These are phyloP conservation scores for Tricholoma terreum DNA, from an alignment of 768 basidiomycete species.

Conservation along the genomic window DNA sequence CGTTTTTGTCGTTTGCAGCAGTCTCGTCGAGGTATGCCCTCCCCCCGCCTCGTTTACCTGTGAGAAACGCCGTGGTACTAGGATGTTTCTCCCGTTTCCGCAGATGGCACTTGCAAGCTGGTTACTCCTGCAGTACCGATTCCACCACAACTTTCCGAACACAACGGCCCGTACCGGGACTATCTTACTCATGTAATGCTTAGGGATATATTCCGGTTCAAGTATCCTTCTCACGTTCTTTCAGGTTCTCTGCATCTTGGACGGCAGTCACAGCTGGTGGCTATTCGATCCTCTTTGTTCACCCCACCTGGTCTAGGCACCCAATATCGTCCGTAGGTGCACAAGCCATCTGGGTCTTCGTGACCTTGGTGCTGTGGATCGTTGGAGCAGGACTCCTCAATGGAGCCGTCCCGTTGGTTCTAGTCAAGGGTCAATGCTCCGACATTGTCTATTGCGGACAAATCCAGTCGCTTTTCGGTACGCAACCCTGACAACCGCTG, in stretches of 20 bases:
- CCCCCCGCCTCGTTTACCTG: neutral
- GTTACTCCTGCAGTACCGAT: conserved; percentile 55
- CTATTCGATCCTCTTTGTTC: conserved; percentile 57
- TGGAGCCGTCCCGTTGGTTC: conserved; percentile 43
- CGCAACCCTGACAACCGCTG: conserved; percentile 16
- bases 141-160: conserved; percentile 51
- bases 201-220: neutral
- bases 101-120: conserved; percentile 54
- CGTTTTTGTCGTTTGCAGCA: conserved; percentile 45
- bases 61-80: neutral
- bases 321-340: conserved; percentile 55
- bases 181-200: conserved; percentile 44
- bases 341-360: conserved; percentile 55
- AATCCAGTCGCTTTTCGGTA: conserved; percentile 53
- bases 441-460: conserved; percentile 53
- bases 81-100: conserved; percentile 17
- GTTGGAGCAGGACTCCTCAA: conserved; percentile 52
- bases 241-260: conserved; percentile 60
- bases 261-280: conserved; percentile 50
- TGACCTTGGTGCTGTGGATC: conserved; percentile 62
- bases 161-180: conserved; percentile 40
- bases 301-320: conserved; percentile 54
- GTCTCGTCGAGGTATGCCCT: conserved; percentile 44
- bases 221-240: neutral
- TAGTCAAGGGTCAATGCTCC: conserved; percentile 40